Base-by-base conservation (phyloP, 1,284 basidiomycete genomes). In the Ustilago tritici region DNA sequence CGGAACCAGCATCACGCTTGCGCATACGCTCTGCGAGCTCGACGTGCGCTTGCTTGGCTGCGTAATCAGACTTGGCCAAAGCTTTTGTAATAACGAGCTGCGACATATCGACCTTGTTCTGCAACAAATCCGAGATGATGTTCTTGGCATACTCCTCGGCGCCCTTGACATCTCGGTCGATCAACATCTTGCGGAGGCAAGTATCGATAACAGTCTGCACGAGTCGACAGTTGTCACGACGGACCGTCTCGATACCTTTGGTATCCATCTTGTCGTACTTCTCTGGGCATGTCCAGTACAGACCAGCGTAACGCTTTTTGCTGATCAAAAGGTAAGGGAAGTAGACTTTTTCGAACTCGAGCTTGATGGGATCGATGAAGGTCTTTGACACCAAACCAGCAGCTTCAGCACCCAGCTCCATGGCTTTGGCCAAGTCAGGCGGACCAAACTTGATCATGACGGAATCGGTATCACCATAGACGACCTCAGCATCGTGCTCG, bases 351-450 rank as follows among this genome's bases (percentile, higher is more conserved):
- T 86, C 84, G 76, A 86, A 86, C 61, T 86, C 84, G 59, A 86
- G 81, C 69, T 83, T 83, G 76, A 86, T 86, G 7, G 84, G 84
- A 34, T 79, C 69, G 47, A 81, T 71, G 64, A 86, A 86, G 1
- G 82, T 82, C 40, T 82, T 60, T 2, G 80, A 81, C 7, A 99
- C 96, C n/a, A 93, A 90, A 35, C 93, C 92, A 1, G 97, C 97
- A 0, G 97, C 97, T 88, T 98, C 94, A 34, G 92, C 92, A 41
- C 96, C 95, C 12, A 85, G 72, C 58, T 82, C 70, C 84, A 86
- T 86, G 14, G 84, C 82, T 49, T 78, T 73, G 12, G 56, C 64
- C n/a, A 86, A 56, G 32, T 84, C 82, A 4, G 76, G 62, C 3
- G 78, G 74, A 56, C 84, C 84, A 61, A 86, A 86, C 65, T 85